Evolutionary conservation across 495 filamentous ascomycete genomes (phyloP), one percentile per base, ranked within the genome.

Genomic region (Aspergillus leporis): DNA sequence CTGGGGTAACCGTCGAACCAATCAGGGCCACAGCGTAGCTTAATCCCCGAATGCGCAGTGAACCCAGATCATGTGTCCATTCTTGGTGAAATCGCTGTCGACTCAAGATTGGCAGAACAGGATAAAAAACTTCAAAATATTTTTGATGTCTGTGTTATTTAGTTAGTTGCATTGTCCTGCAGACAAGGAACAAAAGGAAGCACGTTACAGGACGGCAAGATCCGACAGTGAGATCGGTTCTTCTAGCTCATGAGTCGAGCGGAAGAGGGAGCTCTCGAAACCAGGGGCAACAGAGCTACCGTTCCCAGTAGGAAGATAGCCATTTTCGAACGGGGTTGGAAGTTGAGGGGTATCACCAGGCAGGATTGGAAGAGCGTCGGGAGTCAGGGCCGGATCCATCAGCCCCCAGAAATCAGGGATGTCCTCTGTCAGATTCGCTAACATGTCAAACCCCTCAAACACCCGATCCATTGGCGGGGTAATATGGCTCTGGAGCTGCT

Each of bases 21-120:
- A 62, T 51, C 18, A 62, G 48, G 23, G 60, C 60, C 40, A 62
- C 55, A 13, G 55, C 55, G 50, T 62, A 62, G 43, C 60, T 58
- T n/a, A 62, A 34, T n/a, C 47, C 51, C 34, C 46, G 55, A 25
- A 58, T 34, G 43, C 46, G 55, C 14, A 48, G 60, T 8, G 55
- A 58, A 19, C 9, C 34, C n/a, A 31, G 32, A 43, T 45, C n/a
- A 3, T 53, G 47, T 5, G 48, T 52, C 41, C 49, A 56, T 52
- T 62, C 60, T 58, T 22, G 55, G 43, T 38, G 38, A 49, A 62
- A 62, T 36, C 60, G 55, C 34, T 49, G 45, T 38, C 16, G 55
- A 31, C 57, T 54, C 21, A 58, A 19, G 32, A 62, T 62, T 14
- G 60, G 60, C n/a, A 62, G 30, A 19, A 62, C 55, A 18, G 60